These are phyloP conservation scores for Penstemon barbatus DNA, from an alignment of 257 asterid genomes.

Conservation along the genomic window DNA sequence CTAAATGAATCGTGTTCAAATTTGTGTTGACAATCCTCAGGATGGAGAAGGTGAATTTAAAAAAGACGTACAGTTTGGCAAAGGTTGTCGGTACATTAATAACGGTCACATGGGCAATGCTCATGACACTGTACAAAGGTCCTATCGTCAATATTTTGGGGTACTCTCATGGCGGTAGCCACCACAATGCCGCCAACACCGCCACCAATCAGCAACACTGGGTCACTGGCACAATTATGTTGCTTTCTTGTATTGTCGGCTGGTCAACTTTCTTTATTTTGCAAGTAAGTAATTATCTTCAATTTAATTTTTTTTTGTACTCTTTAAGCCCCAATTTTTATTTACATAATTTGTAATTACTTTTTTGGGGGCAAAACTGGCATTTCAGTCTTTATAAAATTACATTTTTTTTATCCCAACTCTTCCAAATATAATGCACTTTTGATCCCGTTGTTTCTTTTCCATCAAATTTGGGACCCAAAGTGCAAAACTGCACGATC, in stretches of 20 bases:
- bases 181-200: slow-evolving; percentile 30
- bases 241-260: slow-evolving; percentile 67
- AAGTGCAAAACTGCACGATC: too few relatives aligned
- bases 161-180: slow-evolving; percentile 37
- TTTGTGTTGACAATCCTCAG: slow-evolving; percentile 27
- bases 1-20: neutral
- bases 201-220: slow-evolving; percentile 54
- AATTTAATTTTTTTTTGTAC: neutral
- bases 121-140: slow-evolving; percentile 80
- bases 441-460: too few relatives aligned
- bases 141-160: slow-evolving; percentile 58
- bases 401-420: too few relatives aligned
- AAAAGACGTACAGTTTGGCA: slow-evolving; percentile 49
- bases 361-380: too few relatives aligned
- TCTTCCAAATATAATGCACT: too few relatives aligned
- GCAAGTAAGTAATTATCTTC: slow-evolving; percentile 54
- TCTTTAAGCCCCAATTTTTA: neutral
- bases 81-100: slow-evolving; percentile 68
- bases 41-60: slow-evolving; percentile 66
- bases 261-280: slow-evolving; percentile 88
- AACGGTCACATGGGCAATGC: slow-evolving; percentile 75
- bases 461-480: too few relatives aligned
- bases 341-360: neutral
- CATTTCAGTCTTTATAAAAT: too few relatives aligned
- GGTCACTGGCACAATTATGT: slow-evolving; percentile 67